These are phyloP conservation scores for Cystofilobasidium bisporidii DNA, from an alignment of 768 basidiomycete genomes.

Conservation along the genomic window DNA sequence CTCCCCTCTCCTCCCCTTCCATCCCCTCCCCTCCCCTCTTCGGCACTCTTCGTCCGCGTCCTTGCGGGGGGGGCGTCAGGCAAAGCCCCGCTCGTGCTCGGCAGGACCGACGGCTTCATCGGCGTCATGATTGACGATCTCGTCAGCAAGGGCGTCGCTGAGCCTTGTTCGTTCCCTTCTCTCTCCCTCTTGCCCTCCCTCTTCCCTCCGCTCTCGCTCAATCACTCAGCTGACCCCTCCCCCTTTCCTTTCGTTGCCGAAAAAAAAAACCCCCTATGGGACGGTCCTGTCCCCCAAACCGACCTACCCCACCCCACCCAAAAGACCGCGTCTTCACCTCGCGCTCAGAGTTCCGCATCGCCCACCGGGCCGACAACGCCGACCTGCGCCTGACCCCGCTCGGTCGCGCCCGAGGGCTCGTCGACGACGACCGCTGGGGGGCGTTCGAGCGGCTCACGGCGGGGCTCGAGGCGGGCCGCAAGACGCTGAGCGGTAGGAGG, in stretches of 20 bases:
- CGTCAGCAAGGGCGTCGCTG: conserved; percentile 76
- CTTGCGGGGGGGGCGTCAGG: too few relatives aligned
- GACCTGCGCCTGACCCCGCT: conserved; percentile 70
- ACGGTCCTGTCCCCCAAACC: too few relatives aligned
- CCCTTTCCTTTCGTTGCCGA: too few relatives aligned
- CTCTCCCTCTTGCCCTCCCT: too few relatives aligned
- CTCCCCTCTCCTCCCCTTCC: too few relatives aligned
- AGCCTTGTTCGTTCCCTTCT: conserved; percentile 59
- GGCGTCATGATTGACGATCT: conserved; percentile 92
- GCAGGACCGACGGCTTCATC: conserved; percentile 74
- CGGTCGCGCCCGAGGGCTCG: conserved; percentile 41
- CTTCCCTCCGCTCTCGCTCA: too few relatives aligned
- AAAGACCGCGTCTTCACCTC: conserved; percentile 89
- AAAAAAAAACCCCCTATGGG: too few relatives aligned
- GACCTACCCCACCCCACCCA: too few relatives aligned
- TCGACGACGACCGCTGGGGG: conserved; percentile 19
- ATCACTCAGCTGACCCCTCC: too few relatives aligned
- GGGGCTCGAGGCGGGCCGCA: conserved; percentile 34
- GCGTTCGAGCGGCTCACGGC: conserved; percentile 26
- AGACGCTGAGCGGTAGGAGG: background rate
- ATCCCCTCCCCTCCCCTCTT: too few relatives aligned
- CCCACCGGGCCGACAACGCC: conserved; percentile 78
- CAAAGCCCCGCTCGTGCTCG: conserved; percentile 53
- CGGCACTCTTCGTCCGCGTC: too few relatives aligned
- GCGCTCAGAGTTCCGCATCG: conserved; percentile 81